Evolutionary conservation across 352 stramenopile species (phyloP), one percentile per base, ranked within the genome.

Genomic region (Phytophthora chlamydospora): DNA sequence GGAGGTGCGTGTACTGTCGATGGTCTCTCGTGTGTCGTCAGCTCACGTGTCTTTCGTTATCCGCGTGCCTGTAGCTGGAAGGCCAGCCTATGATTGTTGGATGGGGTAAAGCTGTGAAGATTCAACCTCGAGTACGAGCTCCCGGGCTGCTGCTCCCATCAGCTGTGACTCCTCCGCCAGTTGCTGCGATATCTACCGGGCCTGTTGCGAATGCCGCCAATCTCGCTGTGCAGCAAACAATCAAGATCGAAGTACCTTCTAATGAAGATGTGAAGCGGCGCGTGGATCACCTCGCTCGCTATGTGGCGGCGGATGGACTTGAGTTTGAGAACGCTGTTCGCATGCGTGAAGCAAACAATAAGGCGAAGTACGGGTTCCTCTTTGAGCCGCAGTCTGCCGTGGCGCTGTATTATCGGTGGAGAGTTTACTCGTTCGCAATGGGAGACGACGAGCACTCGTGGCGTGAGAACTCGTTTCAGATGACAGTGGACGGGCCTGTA

Each of bases 21-120:
- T 46, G 19, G 14, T 39, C 11, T 11, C 12, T 14, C 12, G 12
- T n/a, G 4, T 31, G 12, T 6, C 31, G 17, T 47, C 10, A 29
- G 7, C 24, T 63, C 3, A 63, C 13, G 11, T 44, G n/a, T 39
- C n/a, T n/a, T n/a, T n/a, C 42, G 5, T 43, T 55, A 19, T 55
- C 29, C 8, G 6, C 6, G 41, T 39, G 52, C 31, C 41, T 52
- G 54, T 47, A 93, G 84, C 48, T 94, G 51, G 82, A 91, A 51
- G 81, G 85, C 13, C 75, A 89, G 31, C 71, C 78, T 39, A 91
- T 94, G 61, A 76, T 89, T 53, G 82, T 94, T 46, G 80, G 81
- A 8, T 94, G 85, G 85, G 80, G 85, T 6, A 94, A 94, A 73
- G 83, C 80, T 13, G 82, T 94, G 40, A 89, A 86, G 49, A 90